Conservation (phyloP, 192 early-diverging fungal genomes). For the Spizellomyces punctatus region DNA sequence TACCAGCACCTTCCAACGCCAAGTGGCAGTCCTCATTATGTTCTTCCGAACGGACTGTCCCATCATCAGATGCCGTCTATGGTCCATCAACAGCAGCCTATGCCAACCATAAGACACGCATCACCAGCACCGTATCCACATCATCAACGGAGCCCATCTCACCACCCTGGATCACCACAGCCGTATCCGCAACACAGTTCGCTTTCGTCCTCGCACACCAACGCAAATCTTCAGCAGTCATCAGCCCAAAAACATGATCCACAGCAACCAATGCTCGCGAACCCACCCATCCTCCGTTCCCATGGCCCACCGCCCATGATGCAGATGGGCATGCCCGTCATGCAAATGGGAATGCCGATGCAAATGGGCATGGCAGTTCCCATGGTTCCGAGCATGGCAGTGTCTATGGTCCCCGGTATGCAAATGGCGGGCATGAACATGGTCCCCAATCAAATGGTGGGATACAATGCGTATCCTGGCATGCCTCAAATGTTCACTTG, state of each 20-base stretch:
- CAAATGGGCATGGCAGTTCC: conserved; percentile 4
- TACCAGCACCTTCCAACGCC: no score
- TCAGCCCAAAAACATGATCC: no score
- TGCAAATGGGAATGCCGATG: neutral
- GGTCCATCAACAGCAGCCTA: neutral
- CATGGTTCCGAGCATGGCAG: neutral
- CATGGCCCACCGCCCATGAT: neutral
- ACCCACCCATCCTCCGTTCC: conserved; percentile 7
- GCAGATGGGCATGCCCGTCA: neutral
- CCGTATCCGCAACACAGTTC: neutral
- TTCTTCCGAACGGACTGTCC: no score
- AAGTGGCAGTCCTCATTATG: no score
- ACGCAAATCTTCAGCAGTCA: neutral
- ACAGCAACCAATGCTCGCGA: neutral
- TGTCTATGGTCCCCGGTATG: neutral
- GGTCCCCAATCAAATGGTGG: neutral
- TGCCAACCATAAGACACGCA: no score
- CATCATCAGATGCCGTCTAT: neutral
- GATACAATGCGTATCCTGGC: neutral
- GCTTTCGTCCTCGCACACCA: neutral
- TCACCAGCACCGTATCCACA: neutral
- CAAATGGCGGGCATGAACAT: neutral
- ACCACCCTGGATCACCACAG: neutral
- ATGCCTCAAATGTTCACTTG: conserved; percentile 19
- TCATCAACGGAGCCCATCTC: neutral